Percentiles rank a stretch among this genome's conserved stretches.
phyloP scores from a whole-genome alignment of 441 rosid genomes.

The Jatropha podagrica region DNA sequence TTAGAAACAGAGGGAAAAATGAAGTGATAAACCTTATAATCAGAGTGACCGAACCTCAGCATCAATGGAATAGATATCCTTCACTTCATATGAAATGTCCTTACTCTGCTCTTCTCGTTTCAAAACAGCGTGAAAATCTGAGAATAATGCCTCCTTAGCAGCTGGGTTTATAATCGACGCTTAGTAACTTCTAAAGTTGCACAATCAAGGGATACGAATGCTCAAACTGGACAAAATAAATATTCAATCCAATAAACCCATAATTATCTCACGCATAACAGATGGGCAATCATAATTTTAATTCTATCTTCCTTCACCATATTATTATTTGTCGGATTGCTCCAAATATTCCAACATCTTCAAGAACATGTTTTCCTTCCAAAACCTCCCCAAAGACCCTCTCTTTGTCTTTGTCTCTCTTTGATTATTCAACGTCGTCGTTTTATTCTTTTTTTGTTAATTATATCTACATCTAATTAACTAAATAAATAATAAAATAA shows the following conservation, averaged over 20 bases:
- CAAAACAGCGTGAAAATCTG: slow-evolving; percentile 57
- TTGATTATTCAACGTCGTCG: no score
- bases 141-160: slow-evolving; percentile 59
- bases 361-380: background rate
- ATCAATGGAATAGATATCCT: slow-evolving; percentile 73
- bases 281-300: background rate
- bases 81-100: slow-evolving; percentile 54
- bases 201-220: no score
- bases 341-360: background rate
- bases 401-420: background rate
- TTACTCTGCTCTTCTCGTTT: slow-evolving; percentile 61
- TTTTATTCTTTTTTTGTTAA: no score
- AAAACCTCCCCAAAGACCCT: background rate
- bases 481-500: no score
- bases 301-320: background rate
- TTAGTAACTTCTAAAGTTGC: no score
- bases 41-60: slow-evolving; percentile 63
- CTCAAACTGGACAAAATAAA: background rate
- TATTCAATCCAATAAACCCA: background rate
- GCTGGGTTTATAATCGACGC: background rate
- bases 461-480: no score
- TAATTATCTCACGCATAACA: no score
- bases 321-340: background rate
- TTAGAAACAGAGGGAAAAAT: background rate
- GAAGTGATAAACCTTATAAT: background rate